phyloP scores from a whole-genome alignment of 371 early-diverging fungal genomes.

The Mortierella sp. region DNA sequence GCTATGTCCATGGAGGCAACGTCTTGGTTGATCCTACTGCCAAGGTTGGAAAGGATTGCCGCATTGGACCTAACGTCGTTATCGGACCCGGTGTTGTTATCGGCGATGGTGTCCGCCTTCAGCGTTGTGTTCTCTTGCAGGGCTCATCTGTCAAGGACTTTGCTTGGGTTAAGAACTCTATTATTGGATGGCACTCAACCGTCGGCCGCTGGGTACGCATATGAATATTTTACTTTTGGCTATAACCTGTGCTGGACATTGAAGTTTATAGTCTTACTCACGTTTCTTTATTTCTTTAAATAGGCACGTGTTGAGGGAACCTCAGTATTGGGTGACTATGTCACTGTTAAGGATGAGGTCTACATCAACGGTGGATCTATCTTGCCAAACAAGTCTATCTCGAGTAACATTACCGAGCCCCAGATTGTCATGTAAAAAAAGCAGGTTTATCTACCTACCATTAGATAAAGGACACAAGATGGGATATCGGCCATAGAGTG shows the following conservation, averaged over 20 bases:
- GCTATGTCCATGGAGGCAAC: slow-evolving; percentile 83
- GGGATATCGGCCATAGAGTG: background rate
- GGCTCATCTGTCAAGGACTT: slow-evolving; percentile 88
- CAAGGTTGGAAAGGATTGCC: slow-evolving; percentile 93
- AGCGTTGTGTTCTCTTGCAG: slow-evolving; percentile 93
- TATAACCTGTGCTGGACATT: background rate
- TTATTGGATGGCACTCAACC: slow-evolving; percentile 97
- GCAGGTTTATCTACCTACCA: background rate
- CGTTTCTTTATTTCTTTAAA: slow-evolving; percentile 5
- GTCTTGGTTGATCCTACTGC: slow-evolving; percentile 93
- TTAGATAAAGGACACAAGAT: background rate
- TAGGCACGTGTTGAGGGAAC: slow-evolving; percentile 90
- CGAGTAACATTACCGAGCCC: slow-evolving; percentile 90
- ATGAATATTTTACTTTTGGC: background rate
- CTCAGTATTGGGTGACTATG: slow-evolving; percentile 96
- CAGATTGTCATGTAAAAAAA: slow-evolving; percentile 90
- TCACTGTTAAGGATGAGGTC: slow-evolving; percentile 90
- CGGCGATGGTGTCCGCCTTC: slow-evolving; percentile 95
- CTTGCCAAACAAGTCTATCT: slow-evolving; percentile 93
- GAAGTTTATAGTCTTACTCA: background rate
- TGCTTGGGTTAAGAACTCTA: slow-evolving; percentile 91
- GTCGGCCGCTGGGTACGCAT: slow-evolving; percentile 86
- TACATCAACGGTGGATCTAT: slow-evolving; percentile 95
- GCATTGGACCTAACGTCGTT: slow-evolving; percentile 96
- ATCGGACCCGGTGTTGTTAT: slow-evolving; percentile 94